Evolutionary conservation across 352 stramenopile genomes (phyloP), one percentile per base, ranked within the genome.

Genomic region (Phytophthora hibernalis): DNA sequence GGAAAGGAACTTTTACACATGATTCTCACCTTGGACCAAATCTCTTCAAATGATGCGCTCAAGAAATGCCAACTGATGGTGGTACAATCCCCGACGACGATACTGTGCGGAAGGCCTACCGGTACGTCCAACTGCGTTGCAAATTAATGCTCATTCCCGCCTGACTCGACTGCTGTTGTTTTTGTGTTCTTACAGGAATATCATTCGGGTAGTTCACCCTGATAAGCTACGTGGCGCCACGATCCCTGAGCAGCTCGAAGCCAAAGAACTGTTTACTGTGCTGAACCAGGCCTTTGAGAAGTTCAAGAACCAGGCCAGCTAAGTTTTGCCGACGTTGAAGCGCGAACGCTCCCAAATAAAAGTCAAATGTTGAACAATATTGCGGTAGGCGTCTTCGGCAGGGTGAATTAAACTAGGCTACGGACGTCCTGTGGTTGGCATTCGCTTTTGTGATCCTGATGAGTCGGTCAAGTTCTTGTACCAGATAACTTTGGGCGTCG

Each of bases 211-310:
- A 10, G 92, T 96, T 15, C 89, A 96, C 40, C 89, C 89, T 6
- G 89, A 96, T 48, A 96, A 96, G 61, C 68, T 96, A n/a, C 85
- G 89, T 10, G 77, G 77, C 13, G 89, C 82, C 13, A 87, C 80
- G 5, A 76, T 96, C 38, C 40, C 83, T n/a, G 85, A 96, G 30
- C 87, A 96, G 48, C 57, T 95, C 8, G 89, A 93, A 64, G 87
- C 89, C 5, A 92, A 93, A 24, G 89, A 95, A 59, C 77, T 96
- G 22, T 96, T 96, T 68, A 96, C 87, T 16, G 83, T 95, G 37
- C 68, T 95, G 28, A 96, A 95, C 61, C 82, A 95, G 65, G 85
- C 85, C n/a, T 96, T 95, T 63, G 87, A 96, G 57, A 87, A 85
- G 54, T 94, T 91, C 55, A 95, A 96, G 65, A 79, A 72, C 52